phyloP scores from a whole-genome alignment of 306 rosid species.

The Styphnolobium japonicum region DNA sequence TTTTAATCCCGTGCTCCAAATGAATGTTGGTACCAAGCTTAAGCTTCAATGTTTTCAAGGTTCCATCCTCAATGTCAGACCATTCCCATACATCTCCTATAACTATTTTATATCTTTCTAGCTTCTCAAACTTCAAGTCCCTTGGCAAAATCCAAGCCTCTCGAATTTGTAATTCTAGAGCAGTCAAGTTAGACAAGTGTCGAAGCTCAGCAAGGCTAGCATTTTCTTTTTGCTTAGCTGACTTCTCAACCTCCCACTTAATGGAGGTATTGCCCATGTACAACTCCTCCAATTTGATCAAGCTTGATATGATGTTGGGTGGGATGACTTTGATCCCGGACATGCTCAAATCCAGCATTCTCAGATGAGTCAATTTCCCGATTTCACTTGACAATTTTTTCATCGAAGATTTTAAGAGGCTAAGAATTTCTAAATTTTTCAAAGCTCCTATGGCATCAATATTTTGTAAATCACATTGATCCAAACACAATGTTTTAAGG shows the following conservation, averaged over 20 bases:
- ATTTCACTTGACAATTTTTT: not conserved
- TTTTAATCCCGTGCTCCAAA: conserved; percentile 14
- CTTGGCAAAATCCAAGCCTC: not conserved
- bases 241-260: conserved; percentile 1
- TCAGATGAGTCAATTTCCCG: not conserved
- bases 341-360: not conserved
- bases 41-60: conserved; percentile 19
- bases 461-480: not conserved
- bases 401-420: not conserved
- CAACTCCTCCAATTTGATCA: not conserved
- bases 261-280: not conserved
- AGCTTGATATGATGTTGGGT: conserved; percentile 4
- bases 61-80: not conserved
- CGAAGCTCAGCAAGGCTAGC: conserved; percentile 14
- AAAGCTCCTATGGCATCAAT: not conserved
- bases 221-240: not conserved
- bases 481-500: not conserved
- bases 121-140: not conserved
- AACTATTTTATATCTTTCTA: not conserved
- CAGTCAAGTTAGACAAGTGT: not conserved
- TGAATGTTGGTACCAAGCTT: conserved; percentile 5
- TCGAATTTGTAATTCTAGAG: not conserved
- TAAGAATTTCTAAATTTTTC: not conserved
- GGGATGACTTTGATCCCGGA: not conserved
- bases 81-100: not conserved